Conservation (phyloP, 371 early-diverging fungal genomes). For the Rhizopus microsporus region DNA sequence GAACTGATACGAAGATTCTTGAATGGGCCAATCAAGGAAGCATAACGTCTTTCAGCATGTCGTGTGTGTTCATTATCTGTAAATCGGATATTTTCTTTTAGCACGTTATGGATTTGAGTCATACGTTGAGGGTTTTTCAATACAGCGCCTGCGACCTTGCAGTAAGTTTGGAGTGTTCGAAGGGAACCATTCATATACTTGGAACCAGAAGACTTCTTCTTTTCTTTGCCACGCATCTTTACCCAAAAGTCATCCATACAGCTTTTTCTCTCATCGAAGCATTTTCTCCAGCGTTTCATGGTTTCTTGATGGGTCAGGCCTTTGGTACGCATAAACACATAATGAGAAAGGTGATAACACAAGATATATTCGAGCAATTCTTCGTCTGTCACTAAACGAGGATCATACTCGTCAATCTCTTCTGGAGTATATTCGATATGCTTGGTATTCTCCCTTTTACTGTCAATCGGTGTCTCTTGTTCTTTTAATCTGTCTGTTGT, state of each 20-base stretch:
- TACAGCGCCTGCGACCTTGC: constrained; percentile 19
- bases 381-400: constrained; percentile 1
- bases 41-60: constrained; percentile 3
- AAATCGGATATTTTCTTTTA: constrained; percentile 11
- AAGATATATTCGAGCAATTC: constrained; percentile 2
- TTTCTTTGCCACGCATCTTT: constrained; percentile 3
- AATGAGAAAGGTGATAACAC: constrained; percentile 1
- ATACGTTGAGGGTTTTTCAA: constrained; percentile 27
- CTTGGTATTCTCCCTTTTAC: not conserved
- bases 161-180: constrained; percentile 19
- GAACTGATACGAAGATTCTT: constrained; percentile 7
- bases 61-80: not conserved
- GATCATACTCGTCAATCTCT: not conserved
- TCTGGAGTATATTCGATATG: not conserved
- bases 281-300: not conserved
- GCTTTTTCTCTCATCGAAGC: not conserved
- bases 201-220: not conserved
- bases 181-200: constrained; percentile 1
- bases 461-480: not conserved
- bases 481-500: not conserved
- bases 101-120: constrained; percentile 12
- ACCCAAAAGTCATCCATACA: not conserved
- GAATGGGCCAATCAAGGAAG: constrained; percentile 1
- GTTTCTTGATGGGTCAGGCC: constrained; percentile 12
- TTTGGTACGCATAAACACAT: constrained; percentile 11